A percentile compares a stretch with the other conserved stretches of the same genome.
phyloP scores from a whole-genome alignment of 805 yeast species.

The Isabelozyma gotoi region DNA sequence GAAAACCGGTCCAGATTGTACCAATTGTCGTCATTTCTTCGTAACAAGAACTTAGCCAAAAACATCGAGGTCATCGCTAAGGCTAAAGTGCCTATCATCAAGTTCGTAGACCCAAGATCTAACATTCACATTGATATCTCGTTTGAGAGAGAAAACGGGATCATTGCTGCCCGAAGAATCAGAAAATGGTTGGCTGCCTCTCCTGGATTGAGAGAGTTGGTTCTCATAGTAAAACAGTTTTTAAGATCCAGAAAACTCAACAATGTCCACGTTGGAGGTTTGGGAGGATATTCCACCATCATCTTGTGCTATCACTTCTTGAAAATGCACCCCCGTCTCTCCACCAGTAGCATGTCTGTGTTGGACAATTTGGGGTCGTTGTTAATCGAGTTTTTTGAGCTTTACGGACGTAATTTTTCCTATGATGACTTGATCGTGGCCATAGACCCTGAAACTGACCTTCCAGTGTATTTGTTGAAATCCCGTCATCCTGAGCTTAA shows the following conservation, averaged over 20 bases:
- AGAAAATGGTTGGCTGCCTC: constrained; percentile 68
- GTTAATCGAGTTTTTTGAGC: constrained; percentile 86
- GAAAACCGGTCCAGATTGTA: constrained; percentile 68
- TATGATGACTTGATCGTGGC: constrained; percentile 77
- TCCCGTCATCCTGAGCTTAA: constrained; percentile 49
- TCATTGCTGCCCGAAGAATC: constrained; percentile 78
- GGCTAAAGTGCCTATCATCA: constrained; percentile 93
- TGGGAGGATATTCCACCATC: constrained; percentile 93
- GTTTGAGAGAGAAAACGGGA: constrained; percentile 80
- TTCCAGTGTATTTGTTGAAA: constrained; percentile 62
- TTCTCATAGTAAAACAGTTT: constrained; percentile 81
- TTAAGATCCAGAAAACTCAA: constrained; percentile 73
- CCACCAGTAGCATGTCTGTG: constrained; percentile 65
- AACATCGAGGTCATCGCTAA: constrained; percentile 82
- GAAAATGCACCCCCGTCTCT: constrained; percentile 72
- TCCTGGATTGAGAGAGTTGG: constrained; percentile 82
- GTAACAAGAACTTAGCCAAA: constrained; percentile 60
- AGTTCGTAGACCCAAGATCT: constrained; percentile 73
- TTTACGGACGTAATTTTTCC: constrained; percentile 87
- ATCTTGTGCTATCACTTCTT: constrained; percentile 81
- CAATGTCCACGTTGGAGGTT: constrained; percentile 88
- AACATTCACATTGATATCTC: constrained; percentile 84
- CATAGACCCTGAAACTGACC: constrained; percentile 51
- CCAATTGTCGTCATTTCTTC: constrained; percentile 68
- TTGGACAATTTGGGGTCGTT: constrained; percentile 80